These are phyloP conservation scores for Pseudogymnoascus verrucosus DNA, from an alignment of 2,329 filamentous ascomycete species.

Conservation along the genomic window DNA sequence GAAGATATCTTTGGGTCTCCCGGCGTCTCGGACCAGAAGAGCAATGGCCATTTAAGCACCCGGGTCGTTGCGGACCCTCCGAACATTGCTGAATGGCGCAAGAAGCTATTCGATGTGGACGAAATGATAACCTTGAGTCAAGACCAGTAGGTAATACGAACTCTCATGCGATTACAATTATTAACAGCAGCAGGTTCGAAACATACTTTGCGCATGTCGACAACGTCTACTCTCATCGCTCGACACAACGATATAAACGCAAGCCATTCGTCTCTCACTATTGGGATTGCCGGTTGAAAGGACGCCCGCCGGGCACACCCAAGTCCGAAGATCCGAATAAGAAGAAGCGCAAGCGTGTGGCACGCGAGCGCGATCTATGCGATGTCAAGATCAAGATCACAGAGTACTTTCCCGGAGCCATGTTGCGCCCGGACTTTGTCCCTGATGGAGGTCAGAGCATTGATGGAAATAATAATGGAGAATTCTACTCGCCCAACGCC, in stretches of 20 bases:
- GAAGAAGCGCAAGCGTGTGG: conserved; percentile 71
- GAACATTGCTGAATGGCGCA: conserved; percentile 59
- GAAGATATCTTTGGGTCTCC: conserved; percentile 30
- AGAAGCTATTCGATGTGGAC: conserved; percentile 68
- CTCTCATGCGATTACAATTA: conserved; percentile 9
- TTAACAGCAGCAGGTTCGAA: conserved; percentile 49
- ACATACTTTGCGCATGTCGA: conserved; percentile 79
- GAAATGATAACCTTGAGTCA: conserved; percentile 64
- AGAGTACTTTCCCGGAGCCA: conserved; percentile 58
- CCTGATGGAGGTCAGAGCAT: conserved; percentile 23
- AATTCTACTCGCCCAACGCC: conserved; percentile 23
- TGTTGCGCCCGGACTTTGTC: conserved; percentile 26
- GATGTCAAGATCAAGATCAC: conserved; percentile 84
- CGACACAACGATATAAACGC: conserved; percentile 72
- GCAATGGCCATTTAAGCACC: conserved; percentile 44
- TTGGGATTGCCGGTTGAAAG: conserved; percentile 78
- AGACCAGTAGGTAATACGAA: conserved; percentile 50
- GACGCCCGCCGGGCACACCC: conserved; percentile 67
- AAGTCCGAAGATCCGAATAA: conserved; percentile 74
- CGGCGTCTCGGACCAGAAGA: conserved; percentile 34
- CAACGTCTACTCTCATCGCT: conserved; percentile 78
- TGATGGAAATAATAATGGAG: conserved; percentile 17
- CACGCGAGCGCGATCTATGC: conserved; percentile 70
- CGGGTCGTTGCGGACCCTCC: conserved; percentile 59
- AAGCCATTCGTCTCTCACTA: conserved; percentile 79